A percentile compares a stretch with the other conserved stretches of the same genome.
Conservation (phyloP, 1,139 yeast genomes). For the Geotrichum klebahnii region DNA sequence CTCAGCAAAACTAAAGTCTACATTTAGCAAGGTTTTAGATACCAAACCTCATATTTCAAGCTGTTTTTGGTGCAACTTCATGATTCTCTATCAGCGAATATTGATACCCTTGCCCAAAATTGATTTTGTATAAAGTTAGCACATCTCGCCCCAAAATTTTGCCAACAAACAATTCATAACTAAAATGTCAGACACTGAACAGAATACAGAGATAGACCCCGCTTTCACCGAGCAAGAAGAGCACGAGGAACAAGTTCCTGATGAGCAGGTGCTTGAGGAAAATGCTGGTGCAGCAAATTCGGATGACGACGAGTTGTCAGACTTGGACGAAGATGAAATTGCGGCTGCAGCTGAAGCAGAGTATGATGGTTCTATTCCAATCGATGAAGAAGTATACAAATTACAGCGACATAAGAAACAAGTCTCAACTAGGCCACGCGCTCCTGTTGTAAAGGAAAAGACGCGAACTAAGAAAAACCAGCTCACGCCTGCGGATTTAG, state of each 20-base stretch:
- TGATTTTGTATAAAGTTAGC: no score
- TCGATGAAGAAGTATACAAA: constrained; percentile 43
- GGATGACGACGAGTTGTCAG: constrained; percentile 20
- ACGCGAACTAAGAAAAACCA: constrained; percentile 25
- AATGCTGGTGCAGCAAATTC: no score
- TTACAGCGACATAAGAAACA: constrained; percentile 40
- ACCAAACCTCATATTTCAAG: no score
- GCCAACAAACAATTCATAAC: neutral
- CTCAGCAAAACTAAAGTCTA: no score
- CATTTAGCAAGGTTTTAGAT: no score
- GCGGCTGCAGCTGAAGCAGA: constrained; percentile 27
- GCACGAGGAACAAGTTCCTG: constrained; percentile 7
- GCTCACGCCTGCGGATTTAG: constrained; percentile 25
- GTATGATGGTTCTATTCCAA: constrained; percentile 33
- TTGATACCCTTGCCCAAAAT: no score
- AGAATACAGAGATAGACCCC: constrained; percentile 11
- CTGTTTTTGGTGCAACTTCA: no score
- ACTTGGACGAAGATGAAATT: constrained; percentile 42
- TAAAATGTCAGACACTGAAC: constrained; percentile 18
- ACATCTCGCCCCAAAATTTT: no score
- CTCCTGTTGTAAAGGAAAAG: constrained; percentile 23
- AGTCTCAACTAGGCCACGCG: constrained; percentile 20
- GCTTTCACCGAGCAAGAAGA: constrained; percentile 19
- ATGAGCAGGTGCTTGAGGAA: neutral
- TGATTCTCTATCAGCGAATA: no score